Conservation (phyloP, 2,329 filamentous ascomycete genomes). For the Colletotrichum limetticola region DNA sequence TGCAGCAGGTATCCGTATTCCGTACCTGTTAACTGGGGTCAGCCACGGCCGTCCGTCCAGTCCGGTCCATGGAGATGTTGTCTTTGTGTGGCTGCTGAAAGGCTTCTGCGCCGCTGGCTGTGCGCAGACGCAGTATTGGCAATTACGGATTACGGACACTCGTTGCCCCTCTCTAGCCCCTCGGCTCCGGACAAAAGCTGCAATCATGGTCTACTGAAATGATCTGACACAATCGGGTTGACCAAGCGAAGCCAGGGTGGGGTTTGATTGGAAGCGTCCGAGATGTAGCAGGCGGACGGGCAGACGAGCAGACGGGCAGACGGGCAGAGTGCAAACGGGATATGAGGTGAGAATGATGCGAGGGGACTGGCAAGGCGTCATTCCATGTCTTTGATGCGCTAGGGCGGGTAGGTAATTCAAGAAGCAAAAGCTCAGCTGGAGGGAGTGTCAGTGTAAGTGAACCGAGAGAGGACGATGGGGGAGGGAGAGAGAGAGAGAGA, state of each 20-base stretch:
- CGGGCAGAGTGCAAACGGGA: constrained; percentile 7
- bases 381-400: constrained; percentile 27
- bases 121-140: not conserved
- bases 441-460: not conserved
- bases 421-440: not conserved
- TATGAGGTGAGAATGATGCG: constrained; percentile 7
- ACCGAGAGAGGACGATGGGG: not conserved
- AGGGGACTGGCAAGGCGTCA: constrained; percentile 20
- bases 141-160: not conserved
- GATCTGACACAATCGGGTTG: constrained; percentile 17
- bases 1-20: too few relatives aligned
- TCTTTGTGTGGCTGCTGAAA: constrained; percentile 14
- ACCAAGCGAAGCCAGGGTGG: constrained; percentile 3
- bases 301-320: not conserved
- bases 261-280: constrained; percentile 20
- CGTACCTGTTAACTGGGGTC: not conserved
- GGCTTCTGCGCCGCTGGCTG: constrained; percentile 1
- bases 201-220: not conserved
- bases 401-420: not conserved
- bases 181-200: constrained; percentile 8
- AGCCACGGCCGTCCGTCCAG: constrained; percentile 5
- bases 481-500: not conserved
- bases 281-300: not conserved
- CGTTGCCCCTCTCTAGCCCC: constrained; percentile 13
- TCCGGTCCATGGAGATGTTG: not conserved